Evolutionary conservation across 192 early-diverging fungal genomes (phyloP).

Genomic region (Linnemannia exigua): DNA sequence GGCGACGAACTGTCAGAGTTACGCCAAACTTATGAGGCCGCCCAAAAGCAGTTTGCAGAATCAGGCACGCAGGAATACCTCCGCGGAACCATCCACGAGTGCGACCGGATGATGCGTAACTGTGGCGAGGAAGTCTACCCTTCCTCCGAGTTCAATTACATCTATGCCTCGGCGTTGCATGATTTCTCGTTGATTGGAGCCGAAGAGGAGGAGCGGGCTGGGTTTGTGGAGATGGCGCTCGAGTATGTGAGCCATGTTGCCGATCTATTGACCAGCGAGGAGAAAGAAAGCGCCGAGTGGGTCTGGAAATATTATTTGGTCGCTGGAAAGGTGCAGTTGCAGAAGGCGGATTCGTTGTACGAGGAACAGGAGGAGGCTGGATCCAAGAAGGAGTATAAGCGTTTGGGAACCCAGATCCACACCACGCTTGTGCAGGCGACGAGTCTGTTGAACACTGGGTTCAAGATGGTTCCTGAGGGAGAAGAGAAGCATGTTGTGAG

Average conservation of each 20-base stretch:
- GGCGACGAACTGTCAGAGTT: slow-evolving; percentile 67
- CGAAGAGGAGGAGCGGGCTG: slow-evolving; percentile 32
- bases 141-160: slow-evolving; percentile 60
- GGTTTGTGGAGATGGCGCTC: slow-evolving; percentile 49
- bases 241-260: slow-evolving; percentile 43
- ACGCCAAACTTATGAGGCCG: slow-evolving; percentile 62
- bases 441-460: slow-evolving; percentile 24
- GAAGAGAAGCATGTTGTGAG: slow-evolving; percentile 51
- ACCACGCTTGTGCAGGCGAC: slow-evolving; percentile 40
- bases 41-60: slow-evolving; percentile 61
- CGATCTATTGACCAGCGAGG: slow-evolving; percentile 30
- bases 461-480: slow-evolving; percentile 36
- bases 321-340: slow-evolving; percentile 45
- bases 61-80: slow-evolving; percentile 56
- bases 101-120: slow-evolving; percentile 68
- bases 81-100: slow-evolving; percentile 68
- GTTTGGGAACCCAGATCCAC: slow-evolving; percentile 42
- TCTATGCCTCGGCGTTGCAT: slow-evolving; percentile 66
- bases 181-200: slow-evolving; percentile 57
- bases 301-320: slow-evolving; percentile 51
- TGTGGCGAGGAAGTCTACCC: slow-evolving; percentile 55
- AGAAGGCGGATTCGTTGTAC: slow-evolving; percentile 48
- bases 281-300: slow-evolving; percentile 17
- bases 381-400: slow-evolving; percentile 47
- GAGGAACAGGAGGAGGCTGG: slow-evolving; percentile 47